A percentile compares a stretch with the other conserved stretches of the same genome.
Conservation (phyloP, 2,329 filamentous ascomycete species). For the Apiospora phragmitis region DNA sequence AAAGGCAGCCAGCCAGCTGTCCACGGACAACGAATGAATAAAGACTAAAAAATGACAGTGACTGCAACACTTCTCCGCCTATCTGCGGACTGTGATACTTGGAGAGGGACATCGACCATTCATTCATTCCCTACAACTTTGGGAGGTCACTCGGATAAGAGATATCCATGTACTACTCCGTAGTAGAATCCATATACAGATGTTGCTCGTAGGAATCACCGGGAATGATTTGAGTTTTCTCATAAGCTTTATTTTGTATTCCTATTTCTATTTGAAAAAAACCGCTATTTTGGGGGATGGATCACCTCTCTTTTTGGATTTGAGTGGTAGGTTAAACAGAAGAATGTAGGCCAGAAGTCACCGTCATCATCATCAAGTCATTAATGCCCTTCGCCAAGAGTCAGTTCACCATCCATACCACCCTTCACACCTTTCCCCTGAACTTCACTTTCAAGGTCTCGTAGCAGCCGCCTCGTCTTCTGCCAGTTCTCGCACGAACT, state of each 20-base stretch:
- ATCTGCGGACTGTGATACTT: neutral
- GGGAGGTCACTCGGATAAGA: neutral
- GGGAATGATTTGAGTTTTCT: neutral
- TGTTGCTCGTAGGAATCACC: neutral
- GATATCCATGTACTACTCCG: too few relatives aligned
- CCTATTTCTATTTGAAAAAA: neutral
- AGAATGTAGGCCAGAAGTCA: neutral
- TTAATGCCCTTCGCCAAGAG: neutral
- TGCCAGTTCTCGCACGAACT: constrained; percentile 45
- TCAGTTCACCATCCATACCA: neutral
- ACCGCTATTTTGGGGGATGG: neutral
- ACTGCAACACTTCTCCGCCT: neutral
- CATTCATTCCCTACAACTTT: too few relatives aligned
- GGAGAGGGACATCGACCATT: neutral
- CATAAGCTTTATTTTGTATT: neutral
- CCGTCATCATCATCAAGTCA: neutral
- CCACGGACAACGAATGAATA: neutral
- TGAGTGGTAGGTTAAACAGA: neutral
- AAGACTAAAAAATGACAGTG: neutral
- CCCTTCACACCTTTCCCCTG: neutral
- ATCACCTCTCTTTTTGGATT: neutral
- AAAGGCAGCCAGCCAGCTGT: neutral
- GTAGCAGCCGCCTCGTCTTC: constrained; percentile 23
- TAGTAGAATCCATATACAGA: neutral
- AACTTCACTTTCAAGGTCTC: neutral